phyloP scores from a whole-genome alignment of 106 monocot genomes.

The Dendrobium chrysotoxum region DNA sequence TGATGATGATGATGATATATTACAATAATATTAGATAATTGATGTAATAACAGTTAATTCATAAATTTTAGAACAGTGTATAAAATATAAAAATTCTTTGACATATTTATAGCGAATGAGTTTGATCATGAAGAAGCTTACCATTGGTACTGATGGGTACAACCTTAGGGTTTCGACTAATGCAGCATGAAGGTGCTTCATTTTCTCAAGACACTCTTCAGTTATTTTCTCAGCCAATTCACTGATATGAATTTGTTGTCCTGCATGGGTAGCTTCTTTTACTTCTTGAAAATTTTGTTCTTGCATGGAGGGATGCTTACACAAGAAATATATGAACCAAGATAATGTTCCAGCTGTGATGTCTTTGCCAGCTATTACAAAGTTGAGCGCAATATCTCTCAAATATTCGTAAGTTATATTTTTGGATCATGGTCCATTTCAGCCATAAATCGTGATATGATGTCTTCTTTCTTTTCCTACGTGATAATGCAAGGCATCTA shows the following conservation, averaged over 20 bases:
- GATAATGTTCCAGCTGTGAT: conserved; percentile 13
- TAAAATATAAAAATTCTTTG: no score
- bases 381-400: conserved; percentile 19
- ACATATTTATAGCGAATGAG: no score
- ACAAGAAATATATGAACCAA: conserved; percentile 19
- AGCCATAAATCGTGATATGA: conserved; percentile 20
- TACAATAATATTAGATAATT: no score
- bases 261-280: background rate
- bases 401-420: conserved; percentile 17
- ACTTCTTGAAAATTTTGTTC: conserved; percentile 9
- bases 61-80: no score
- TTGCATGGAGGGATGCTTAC: conserved; percentile 14
- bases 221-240: background rate
- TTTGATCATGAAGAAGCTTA: no score
- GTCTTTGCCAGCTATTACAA: conserved; percentile 24
- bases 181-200: no score
- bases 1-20: no score
- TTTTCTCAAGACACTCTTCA: conserved; percentile 9
- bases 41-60: no score
- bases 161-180: no score
- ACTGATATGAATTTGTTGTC: background rate
- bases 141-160: no score
- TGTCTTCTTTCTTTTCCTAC: conserved; percentile 21
- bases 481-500: no score
- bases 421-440: conserved; percentile 16